Percentiles rank a stretch among this genome's conserved stretches.
phyloP scores from a whole-genome alignment of 2,329 filamentous ascomycete genomes.

The Venturia pyrina region DNA sequence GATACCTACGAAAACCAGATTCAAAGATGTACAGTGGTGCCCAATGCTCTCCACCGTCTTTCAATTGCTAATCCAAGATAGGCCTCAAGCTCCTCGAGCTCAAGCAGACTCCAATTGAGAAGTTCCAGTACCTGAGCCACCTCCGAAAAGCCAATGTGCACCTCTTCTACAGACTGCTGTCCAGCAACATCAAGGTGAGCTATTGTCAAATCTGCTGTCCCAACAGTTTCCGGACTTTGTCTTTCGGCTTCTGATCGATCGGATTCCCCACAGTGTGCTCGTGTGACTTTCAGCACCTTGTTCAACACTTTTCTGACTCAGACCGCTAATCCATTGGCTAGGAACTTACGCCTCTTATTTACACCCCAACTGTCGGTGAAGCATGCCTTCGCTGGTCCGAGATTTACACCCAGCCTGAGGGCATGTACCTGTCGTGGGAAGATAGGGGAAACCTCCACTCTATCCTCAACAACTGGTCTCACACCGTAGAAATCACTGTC shows the following conservation, averaged over 20 bases:
- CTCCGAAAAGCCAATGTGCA: conserved; percentile 68
- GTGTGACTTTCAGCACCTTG: neutral
- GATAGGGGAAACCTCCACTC: conserved; percentile 83
- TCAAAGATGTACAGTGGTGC: conserved; percentile 35
- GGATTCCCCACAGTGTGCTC: neutral
- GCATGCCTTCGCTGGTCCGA: conserved; percentile 95
- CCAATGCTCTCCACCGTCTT: neutral
- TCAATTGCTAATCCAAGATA: conserved; percentile 13
- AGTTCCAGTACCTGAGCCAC: conserved; percentile 71
- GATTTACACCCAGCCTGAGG: conserved; percentile 90
- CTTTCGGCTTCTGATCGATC: neutral
- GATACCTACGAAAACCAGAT: conserved; percentile 41
- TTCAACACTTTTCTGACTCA: conserved; percentile 4
- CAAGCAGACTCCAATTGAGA: conserved; percentile 63
- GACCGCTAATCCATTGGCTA: conserved; percentile 24
- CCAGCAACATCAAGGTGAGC: conserved; percentile 55
- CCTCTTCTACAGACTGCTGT: conserved; percentile 71
- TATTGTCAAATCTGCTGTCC: neutral
- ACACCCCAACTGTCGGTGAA: conserved; percentile 87
- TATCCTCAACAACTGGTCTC: conserved; percentile 89
- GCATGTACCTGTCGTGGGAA: conserved; percentile 89
- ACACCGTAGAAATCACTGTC: conserved; percentile 90
- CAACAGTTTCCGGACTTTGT: conserved; percentile 5
- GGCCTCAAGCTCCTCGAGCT: conserved; percentile 66
- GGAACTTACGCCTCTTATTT: conserved; percentile 74